A percentile compares a stretch with the other conserved stretches of the same genome.
Conservation (phyloP, 2,329 filamentous ascomycete genomes). For the Pseudogymnoascus sp. region DNA sequence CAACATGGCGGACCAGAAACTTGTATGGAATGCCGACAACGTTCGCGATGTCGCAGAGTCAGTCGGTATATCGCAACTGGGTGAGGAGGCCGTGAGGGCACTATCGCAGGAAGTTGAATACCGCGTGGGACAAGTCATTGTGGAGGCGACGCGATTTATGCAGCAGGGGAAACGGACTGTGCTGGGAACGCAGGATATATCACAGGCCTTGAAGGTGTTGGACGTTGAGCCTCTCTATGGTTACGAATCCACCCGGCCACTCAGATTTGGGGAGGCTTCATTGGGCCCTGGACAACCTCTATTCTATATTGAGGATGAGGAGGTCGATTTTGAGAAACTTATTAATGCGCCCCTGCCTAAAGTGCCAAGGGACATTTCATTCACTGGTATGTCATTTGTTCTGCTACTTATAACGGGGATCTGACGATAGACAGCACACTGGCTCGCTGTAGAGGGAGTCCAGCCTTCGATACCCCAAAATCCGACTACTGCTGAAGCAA, state of each 20-base stretch:
- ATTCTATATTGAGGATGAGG: constrained; percentile 97
- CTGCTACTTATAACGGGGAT: background rate
- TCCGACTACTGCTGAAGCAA: constrained; percentile 75
- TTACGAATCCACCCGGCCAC: constrained; percentile 82
- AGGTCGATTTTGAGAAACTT: constrained; percentile 97
- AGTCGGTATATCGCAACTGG: constrained; percentile 73
- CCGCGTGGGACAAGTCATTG: constrained; percentile 83
- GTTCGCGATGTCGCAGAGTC: constrained; percentile 94
- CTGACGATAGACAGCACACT: constrained; percentile 59
- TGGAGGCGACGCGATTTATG: constrained; percentile 95
- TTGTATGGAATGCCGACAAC: constrained; percentile 93
- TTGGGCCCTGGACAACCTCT: constrained; percentile 88
- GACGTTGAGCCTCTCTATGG: constrained; percentile 95
- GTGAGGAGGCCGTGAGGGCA: constrained; percentile 78
- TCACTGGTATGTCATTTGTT: constrained; percentile 58
- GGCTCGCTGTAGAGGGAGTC: constrained; percentile 95
- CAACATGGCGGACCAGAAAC: constrained; percentile 28
- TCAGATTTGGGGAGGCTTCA: constrained; percentile 89
- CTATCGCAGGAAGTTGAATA: constrained; percentile 94
- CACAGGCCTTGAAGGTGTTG: constrained; percentile 73
- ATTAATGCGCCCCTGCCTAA: constrained; percentile 95
- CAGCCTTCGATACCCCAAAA: constrained; percentile 96
- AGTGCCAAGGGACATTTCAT: constrained; percentile 84
- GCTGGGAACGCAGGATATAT: constrained; percentile 81
- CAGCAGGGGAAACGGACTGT: constrained; percentile 79